These are phyloP conservation scores for Byssothecium circinans DNA, from an alignment of 2,329 filamentous ascomycete genomes.

Conservation along the genomic window DNA sequence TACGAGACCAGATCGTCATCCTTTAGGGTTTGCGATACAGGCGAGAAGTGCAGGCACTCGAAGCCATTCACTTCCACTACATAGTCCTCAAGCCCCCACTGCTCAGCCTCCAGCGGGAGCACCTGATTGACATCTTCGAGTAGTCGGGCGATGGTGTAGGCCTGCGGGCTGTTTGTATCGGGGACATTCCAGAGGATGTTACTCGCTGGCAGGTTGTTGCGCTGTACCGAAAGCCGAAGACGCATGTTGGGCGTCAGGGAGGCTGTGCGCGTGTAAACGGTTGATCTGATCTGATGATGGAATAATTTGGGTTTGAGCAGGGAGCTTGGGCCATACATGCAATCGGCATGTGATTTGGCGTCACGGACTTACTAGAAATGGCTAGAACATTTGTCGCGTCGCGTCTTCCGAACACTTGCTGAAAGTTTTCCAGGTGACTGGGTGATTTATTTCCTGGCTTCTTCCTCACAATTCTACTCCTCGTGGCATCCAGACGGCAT, in stretches of 20 bases:
- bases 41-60: conserved; percentile 85
- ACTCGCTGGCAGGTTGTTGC: conserved; percentile 38
- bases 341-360: conserved; percentile 8
- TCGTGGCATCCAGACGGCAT: too few relatives aligned
- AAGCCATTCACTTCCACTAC: conserved; percentile 76
- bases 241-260: conserved; percentile 29
- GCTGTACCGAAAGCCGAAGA: conserved; percentile 41
- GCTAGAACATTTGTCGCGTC: not conserved
- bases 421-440: too few relatives aligned
- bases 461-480: too few relatives aligned
- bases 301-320: not conserved
- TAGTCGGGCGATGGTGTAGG: conserved; percentile 70
- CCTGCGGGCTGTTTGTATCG: conserved; percentile 32
- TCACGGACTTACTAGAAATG: not conserved
- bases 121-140: conserved; percentile 77
- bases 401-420: too few relatives aligned
- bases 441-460: too few relatives aligned
- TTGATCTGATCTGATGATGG: not conserved
- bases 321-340: conserved; percentile 2
- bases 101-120: conserved; percentile 75
- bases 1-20: conserved; percentile 84
- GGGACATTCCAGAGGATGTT: conserved; percentile 44
- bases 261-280: not conserved
- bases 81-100: conserved; percentile 92
- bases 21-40: conserved; percentile 68